Percentiles rank a stretch among this genome's conserved stretches.
Conservation (phyloP, 257 asterid species). For the Solanum piurae region DNA sequence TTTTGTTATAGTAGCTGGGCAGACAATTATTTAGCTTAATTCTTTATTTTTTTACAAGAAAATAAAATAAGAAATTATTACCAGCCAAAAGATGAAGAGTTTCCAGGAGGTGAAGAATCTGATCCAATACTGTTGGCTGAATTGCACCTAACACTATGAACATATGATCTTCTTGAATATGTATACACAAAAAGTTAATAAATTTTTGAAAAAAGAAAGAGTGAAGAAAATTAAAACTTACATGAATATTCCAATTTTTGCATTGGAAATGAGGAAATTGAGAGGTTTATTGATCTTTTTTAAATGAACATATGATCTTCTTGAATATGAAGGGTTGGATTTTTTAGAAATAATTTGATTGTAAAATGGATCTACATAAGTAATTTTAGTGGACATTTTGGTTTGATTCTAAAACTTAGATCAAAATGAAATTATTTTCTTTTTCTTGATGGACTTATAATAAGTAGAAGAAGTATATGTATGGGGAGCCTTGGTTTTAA, state of each 20-base stretch:
- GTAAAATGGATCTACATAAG: constrained; percentile 7
- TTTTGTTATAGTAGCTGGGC: not conserved
- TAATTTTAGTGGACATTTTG: constrained; percentile 13
- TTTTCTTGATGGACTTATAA: not conserved
- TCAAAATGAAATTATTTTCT: not conserved
- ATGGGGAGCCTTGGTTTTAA: not conserved
- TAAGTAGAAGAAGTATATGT: not conserved
- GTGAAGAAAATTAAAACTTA: not conserved
- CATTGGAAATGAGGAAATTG: constrained; percentile 2
- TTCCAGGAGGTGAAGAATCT: not conserved
- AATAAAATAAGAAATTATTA: not conserved
- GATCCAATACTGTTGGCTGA: not conserved
- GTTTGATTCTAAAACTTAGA: not conserved
- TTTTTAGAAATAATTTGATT: not conserved
- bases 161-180: too few relatives aligned
- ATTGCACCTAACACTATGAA: not conserved
- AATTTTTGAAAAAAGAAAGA: not conserved
- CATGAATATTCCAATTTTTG: constrained; percentile 10
- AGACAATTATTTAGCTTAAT: not conserved
- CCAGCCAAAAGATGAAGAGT: not conserved
- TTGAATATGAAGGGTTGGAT: not conserved
- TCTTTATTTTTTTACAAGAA: not conserved
- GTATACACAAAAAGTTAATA: not conserved
- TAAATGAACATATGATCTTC: not conserved
- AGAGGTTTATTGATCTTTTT: constrained; percentile 2